Conservation (phyloP, 169 alveolate genomes). For the Cryptosporidium felis region DNA sequence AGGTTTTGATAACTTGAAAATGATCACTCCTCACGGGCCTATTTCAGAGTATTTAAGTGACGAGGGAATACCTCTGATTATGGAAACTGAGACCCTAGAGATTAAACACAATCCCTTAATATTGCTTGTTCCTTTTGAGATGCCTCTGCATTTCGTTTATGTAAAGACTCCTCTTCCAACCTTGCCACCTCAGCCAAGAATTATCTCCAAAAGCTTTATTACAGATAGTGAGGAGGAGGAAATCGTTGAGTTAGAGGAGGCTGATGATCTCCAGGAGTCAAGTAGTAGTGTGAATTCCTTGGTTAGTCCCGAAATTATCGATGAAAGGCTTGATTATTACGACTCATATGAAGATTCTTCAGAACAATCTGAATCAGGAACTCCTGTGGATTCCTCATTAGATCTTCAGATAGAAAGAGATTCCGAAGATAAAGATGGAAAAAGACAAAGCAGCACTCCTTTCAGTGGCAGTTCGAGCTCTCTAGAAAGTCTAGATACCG, state of each 20-base stretch:
- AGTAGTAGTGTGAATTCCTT: neutral
- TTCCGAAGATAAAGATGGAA: too few species aligned
- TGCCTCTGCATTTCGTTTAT: conserved; percentile 26
- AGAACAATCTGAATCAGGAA: neutral
- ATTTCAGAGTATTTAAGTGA: conserved; percentile 14
- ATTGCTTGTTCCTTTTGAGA: neutral
- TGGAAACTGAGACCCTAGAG: conserved; percentile 4
- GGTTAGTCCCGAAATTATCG: neutral
- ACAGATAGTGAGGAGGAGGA: neutral
- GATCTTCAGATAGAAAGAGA: too few species aligned
- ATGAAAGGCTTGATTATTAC: neutral
- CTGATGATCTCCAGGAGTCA: neutral
- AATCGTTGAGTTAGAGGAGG: neutral
- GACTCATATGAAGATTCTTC: neutral
- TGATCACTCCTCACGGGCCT: too few species aligned
- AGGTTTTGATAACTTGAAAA: too few species aligned
- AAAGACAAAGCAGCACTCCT: too few species aligned
- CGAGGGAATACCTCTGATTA: conserved; percentile 17
- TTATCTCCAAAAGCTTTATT: neutral
- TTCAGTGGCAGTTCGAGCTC: too few species aligned
- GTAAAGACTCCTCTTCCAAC: neutral
- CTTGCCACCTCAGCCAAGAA: conserved; percentile 1
- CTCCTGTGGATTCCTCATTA: neutral
- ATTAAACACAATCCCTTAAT: neutral
- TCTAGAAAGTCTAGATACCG: too few species aligned